Evolutionary conservation across 139 green algal genomes (phyloP).

Genomic region (Tetratostichococcus sp.): DNA sequence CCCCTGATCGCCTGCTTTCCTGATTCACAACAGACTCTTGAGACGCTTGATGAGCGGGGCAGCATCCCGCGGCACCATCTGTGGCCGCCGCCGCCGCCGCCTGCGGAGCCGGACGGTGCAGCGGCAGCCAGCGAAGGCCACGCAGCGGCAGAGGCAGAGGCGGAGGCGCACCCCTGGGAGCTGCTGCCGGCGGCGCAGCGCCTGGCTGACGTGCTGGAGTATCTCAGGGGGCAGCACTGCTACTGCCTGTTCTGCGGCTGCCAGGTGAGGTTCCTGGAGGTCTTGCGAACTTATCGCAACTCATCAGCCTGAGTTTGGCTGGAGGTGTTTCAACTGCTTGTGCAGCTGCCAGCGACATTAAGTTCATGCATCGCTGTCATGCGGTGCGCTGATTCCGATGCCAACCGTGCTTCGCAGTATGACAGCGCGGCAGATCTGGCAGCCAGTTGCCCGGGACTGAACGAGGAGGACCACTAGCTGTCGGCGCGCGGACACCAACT

Average conservation of each 20-base stretch:
- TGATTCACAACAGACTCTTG: slow-evolving; percentile 14
- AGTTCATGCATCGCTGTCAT: too few relatives aligned
- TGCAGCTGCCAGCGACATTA: too few relatives aligned
- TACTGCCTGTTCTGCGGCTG: slow-evolving; percentile 42
- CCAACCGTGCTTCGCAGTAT: slow-evolving; percentile 25
- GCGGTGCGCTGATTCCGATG: too few relatives aligned
- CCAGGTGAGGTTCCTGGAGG: too few relatives aligned
- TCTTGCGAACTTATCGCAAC: too few relatives aligned
- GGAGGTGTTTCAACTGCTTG: too few relatives aligned
- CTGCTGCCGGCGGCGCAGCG: slow-evolving; percentile 8
- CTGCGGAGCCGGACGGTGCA: background rate
- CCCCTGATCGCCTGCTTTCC: too few relatives aligned
- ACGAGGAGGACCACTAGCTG: slow-evolving; percentile 29
- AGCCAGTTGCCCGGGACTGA: slow-evolving; percentile 15
- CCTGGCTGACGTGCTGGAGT: slow-evolving; percentile 17
- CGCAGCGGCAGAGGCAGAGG: background rate
- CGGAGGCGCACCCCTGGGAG: slow-evolving; percentile 8
- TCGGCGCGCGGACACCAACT: slow-evolving; percentile 1
- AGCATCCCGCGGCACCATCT: slow-evolving; percentile 12
- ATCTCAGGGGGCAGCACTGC: slow-evolving; percentile 15
- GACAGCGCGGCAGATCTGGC: slow-evolving; percentile 11
- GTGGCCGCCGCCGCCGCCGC: slow-evolving; percentile 9
- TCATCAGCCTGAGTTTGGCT: too few relatives aligned
- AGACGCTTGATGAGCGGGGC: slow-evolving; percentile 24
- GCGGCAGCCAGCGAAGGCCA: too few relatives aligned